Conservation (phyloP, 129 eudicot genomes). For the Chrysanthemum seticuspe region DNA sequence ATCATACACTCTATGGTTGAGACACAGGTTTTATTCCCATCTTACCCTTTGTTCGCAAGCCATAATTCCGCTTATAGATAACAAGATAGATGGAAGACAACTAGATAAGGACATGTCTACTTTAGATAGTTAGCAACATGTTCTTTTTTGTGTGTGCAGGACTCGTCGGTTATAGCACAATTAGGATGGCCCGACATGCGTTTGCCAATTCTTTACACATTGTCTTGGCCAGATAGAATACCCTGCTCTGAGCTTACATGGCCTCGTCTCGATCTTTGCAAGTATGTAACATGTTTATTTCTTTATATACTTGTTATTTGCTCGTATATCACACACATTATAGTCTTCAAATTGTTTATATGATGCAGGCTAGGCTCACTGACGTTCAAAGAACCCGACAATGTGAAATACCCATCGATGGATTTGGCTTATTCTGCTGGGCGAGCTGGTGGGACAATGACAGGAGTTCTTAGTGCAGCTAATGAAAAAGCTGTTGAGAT, state of each 20-base stretch:
- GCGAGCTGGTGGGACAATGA: conserved; percentile 97
- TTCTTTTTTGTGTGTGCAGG: conserved; percentile 39
- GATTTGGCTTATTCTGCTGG: conserved; percentile 93
- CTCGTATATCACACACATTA: too few species aligned
- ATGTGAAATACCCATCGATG: conserved; percentile 96
- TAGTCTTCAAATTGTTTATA: background rate
- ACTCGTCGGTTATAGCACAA: conserved; percentile 90
- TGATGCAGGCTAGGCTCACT: conserved; percentile 78
- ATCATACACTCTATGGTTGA: conserved; percentile 98
- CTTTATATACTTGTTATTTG: too few species aligned
- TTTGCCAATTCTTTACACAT: conserved; percentile 86
- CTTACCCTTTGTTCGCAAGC: background rate
- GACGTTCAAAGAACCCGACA: conserved; percentile 88
- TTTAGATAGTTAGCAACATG: background rate
- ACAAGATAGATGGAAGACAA: background rate
- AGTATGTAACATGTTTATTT: conserved; percentile 44
- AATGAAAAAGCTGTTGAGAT: conserved; percentile 96
- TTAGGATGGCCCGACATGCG: conserved; percentile 99
- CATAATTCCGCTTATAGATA: background rate
- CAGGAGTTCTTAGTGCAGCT: conserved; percentile 97
- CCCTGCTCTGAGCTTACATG: conserved; percentile 95
- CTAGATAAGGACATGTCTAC: background rate
- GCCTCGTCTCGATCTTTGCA: conserved; percentile 99
- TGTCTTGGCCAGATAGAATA: conserved; percentile 95
- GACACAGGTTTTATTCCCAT: conserved; percentile 62